phyloP scores from a whole-genome alignment of 1,139 yeast genomes.

The Hansenula sp. region DNA sequence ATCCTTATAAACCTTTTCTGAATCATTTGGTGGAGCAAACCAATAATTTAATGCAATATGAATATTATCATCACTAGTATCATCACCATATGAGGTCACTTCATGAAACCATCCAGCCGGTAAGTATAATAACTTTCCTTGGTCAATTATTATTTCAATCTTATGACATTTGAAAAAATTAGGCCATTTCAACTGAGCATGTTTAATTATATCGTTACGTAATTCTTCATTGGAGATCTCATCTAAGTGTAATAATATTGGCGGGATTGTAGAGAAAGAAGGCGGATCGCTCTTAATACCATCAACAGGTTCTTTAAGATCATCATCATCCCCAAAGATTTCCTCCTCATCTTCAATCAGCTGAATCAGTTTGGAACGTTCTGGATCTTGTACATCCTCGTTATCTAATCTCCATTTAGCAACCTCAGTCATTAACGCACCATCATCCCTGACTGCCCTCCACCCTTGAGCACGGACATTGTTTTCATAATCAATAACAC shows the following conservation, averaged over 20 bases:
- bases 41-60: constrained; percentile 72
- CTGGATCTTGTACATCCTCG: constrained; percentile 11
- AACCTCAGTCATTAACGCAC: constrained; percentile 49
- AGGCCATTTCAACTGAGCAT: constrained; percentile 40
- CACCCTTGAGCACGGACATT: constrained; percentile 54
- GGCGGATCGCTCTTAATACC: constrained; percentile 52
- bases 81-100: constrained; percentile 58
- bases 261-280: constrained; percentile 61
- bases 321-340: constrained; percentile 20
- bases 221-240: constrained; percentile 35
- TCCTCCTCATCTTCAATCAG: constrained; percentile 21
- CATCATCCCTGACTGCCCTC: constrained; percentile 58
- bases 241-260: constrained; percentile 55
- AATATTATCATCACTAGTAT: constrained; percentile 19
- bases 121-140: constrained; percentile 64
- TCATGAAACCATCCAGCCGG: constrained; percentile 86
- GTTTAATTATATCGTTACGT: constrained; percentile 27
- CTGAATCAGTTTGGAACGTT: constrained; percentile 16
- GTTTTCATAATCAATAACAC: constrained; percentile 57
- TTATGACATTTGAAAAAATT: constrained; percentile 39
- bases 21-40: constrained; percentile 59
- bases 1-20: constrained; percentile 38
- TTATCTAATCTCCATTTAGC: constrained; percentile 27
- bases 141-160: constrained; percentile 43
- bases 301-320: constrained; percentile 12